These are phyloP conservation scores for Rubroboletus pulcherrimus DNA, from an alignment of 768 basidiomycete genomes.

Conservation along the genomic window DNA sequence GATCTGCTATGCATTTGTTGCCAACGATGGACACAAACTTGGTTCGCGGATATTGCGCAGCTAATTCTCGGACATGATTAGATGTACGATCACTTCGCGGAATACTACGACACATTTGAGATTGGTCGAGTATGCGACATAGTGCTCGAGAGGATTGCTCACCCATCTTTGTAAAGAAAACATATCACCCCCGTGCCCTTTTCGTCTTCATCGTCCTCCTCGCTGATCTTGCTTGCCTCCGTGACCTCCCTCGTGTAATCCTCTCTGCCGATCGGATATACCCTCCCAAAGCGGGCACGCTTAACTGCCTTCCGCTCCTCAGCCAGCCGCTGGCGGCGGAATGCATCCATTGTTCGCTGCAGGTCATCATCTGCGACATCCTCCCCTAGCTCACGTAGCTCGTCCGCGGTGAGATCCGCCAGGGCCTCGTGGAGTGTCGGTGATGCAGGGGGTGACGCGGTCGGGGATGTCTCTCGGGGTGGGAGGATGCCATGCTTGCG, in stretches of 20 bases:
- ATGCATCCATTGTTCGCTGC: conserved; percentile 66
- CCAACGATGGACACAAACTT: conserved; percentile 97
- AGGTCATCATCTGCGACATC: conserved; percentile 74
- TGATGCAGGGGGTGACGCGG: conserved; percentile 79
- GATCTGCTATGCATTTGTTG: conserved; percentile 92
- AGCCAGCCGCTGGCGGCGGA: conserved; percentile 58
- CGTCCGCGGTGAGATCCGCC: conserved; percentile 55
- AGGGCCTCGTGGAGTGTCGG: conserved; percentile 68
- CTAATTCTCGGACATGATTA: conserved; percentile 65
- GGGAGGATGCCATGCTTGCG: conserved; percentile 91
- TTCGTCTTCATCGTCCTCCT: conserved; percentile 60
- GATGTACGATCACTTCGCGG: conserved; percentile 76
- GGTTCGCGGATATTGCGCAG: conserved; percentile 80
- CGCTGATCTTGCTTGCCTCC: conserved; percentile 75
- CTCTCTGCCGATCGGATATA: conserved; percentile 86
- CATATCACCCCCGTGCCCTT: conserved; percentile 91
- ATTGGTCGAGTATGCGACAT: neutral
- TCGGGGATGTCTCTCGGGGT: conserved; percentile 61
- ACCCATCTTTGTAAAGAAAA: conserved; percentile 95
- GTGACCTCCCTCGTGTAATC: conserved; percentile 96
- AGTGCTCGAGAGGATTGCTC: conserved; percentile 28
- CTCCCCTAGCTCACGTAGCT: conserved; percentile 67
- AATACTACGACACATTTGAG: conserved; percentile 46
- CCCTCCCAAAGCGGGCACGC: conserved; percentile 71
- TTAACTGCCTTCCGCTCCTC: conserved; percentile 57